Conservation (phyloP, 805 yeast species). For the Kodamaea laetipori region DNA sequence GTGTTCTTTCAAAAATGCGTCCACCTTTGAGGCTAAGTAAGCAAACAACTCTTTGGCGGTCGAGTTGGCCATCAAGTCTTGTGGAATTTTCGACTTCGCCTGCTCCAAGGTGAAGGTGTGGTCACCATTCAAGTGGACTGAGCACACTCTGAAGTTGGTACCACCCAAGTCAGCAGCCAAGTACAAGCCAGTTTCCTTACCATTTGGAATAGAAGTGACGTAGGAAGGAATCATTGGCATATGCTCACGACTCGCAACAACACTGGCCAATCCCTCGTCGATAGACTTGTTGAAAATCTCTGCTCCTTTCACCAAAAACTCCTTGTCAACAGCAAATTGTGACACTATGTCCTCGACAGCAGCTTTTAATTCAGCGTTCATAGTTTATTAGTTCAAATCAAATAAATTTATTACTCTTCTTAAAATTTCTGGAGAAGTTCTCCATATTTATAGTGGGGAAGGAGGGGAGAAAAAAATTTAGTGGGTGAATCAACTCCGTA, state of each 20-base stretch:
- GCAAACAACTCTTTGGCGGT: slow-evolving; percentile 68
- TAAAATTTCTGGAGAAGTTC: not conserved
- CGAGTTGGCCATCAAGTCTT: slow-evolving; percentile 66
- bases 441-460: slow-evolving; percentile 5
- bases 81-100: slow-evolving; percentile 76
- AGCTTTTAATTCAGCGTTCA: slow-evolving; percentile 20
- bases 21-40: slow-evolving; percentile 72
- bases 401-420: not conserved
- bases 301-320: slow-evolving; percentile 48
- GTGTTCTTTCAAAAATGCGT: slow-evolving; percentile 63
- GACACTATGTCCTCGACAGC: slow-evolving; percentile 40
- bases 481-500: slow-evolving; percentile 5
- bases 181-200: slow-evolving; percentile 78
- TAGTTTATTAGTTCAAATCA: slow-evolving; percentile 1
- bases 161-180: slow-evolving; percentile 97
- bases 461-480: not conserved
- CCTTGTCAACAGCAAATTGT: slow-evolving; percentile 45
- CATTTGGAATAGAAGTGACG: slow-evolving; percentile 83
- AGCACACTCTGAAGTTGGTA: slow-evolving; percentile 92
- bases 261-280: slow-evolving; percentile 56
- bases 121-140: slow-evolving; percentile 73
- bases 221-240: slow-evolving; percentile 91
- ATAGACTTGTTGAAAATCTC: slow-evolving; percentile 61
- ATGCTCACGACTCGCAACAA: slow-evolving; percentile 42
- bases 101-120: slow-evolving; percentile 80